These are phyloP conservation scores for Athelia psychrophila DNA, from an alignment of 1,284 basidiomycete genomes.

Conservation along the genomic window DNA sequence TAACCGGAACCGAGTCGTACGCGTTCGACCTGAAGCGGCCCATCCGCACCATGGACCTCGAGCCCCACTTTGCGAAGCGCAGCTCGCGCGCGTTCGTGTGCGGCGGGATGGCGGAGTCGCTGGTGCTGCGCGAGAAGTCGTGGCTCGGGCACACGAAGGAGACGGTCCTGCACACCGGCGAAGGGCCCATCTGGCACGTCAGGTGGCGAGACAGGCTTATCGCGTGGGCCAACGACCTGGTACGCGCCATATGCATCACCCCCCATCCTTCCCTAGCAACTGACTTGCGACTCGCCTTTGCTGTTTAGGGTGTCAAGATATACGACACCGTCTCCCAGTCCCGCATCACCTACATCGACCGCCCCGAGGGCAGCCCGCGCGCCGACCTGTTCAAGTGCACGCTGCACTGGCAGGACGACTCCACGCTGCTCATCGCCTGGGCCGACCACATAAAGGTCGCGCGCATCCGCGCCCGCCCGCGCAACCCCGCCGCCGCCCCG, in stretches of 20 bases:
- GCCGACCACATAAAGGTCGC: constrained; percentile 94
- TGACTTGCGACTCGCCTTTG: background rate
- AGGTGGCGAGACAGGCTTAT: constrained; percentile 87
- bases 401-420: constrained; percentile 89
- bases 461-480: constrained; percentile 67
- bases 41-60: constrained; percentile 86
- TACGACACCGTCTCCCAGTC: constrained; percentile 83
- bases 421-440: constrained; percentile 91
- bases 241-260: constrained; percentile 30
- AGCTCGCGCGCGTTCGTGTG: constrained; percentile 86
- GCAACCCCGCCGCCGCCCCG: constrained; percentile 30
- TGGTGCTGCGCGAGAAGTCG: constrained; percentile 90
- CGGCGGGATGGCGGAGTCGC: constrained; percentile 88
- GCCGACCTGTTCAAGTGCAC: constrained; percentile 93
- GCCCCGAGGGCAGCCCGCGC: constrained; percentile 79
- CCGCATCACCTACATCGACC: constrained; percentile 86
- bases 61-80: constrained; percentile 87
- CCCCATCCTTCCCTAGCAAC: background rate
- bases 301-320: constrained; percentile 82
- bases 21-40: constrained; percentile 92
- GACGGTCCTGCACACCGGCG: constrained; percentile 80
- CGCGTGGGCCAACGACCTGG: constrained; percentile 95
- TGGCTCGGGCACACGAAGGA: constrained; percentile 93
- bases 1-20: constrained; percentile 82
- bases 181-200: constrained; percentile 93